Percentiles rank a stretch among this genome's conserved stretches.
phyloP scores from a whole-genome alignment of 257 asterid species.

The Salvia rosmarinus region DNA sequence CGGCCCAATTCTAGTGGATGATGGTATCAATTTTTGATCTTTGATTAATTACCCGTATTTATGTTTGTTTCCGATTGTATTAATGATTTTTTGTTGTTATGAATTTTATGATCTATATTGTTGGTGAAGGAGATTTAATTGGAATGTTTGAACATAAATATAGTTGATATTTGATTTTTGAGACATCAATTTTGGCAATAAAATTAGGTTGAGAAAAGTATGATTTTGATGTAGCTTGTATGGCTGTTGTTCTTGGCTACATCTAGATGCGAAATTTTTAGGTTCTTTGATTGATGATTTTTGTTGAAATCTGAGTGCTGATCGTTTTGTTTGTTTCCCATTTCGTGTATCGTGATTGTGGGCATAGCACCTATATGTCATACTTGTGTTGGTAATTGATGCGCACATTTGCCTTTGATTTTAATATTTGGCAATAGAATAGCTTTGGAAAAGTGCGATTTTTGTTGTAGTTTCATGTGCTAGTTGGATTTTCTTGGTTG shows the following conservation, averaged over 20 bases:
- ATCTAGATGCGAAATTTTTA: constrained; percentile 3
- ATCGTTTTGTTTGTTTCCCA: not conserved
- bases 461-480: not conserved
- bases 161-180: not conserved
- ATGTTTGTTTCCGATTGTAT: not conserved
- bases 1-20: constrained; percentile 67
- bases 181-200: not conserved
- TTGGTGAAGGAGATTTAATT: not conserved
- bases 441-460: not conserved
- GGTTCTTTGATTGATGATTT: constrained; percentile 1
- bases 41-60: not conserved
- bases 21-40: constrained; percentile 43
- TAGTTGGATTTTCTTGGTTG: constrained; percentile 9
- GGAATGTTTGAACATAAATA: not conserved
- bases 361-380: not conserved
- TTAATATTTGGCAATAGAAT: not conserved
- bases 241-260: constrained; percentile 21
- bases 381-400: not conserved
- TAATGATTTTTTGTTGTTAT: not conserved
- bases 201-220: not conserved
- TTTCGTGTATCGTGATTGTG: not conserved
- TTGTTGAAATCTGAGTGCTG: not conserved
- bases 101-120: not conserved
- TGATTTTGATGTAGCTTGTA: too few relatives aligned
- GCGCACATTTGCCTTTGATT: constrained; percentile 17